phyloP scores from a whole-genome alignment of 768 basidiomycete species.

The Tubosaeta sp. region DNA sequence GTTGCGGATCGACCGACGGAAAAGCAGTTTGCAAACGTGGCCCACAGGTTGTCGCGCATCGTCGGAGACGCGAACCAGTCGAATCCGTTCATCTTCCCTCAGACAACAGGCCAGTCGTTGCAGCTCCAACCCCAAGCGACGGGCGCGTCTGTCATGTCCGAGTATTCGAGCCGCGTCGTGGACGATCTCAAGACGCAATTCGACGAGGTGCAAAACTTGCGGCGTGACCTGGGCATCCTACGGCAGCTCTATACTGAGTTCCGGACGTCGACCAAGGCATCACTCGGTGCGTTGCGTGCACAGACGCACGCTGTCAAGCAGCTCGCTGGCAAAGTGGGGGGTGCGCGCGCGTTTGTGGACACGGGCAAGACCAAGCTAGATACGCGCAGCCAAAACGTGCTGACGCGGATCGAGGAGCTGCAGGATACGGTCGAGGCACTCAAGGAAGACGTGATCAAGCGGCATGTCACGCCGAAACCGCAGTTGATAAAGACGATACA shows the following conservation, averaged over 20 bases:
- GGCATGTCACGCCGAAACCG: conserved; percentile 80
- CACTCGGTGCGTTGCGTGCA: conserved; percentile 67
- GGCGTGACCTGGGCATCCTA: conserved; percentile 90
- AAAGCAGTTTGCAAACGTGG: conserved; percentile 66
- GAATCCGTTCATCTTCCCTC: conserved; percentile 44
- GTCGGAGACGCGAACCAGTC: conserved; percentile 40
- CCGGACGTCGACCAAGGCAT: conserved; percentile 85
- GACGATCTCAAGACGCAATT: conserved; percentile 87
- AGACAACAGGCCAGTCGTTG: conserved; percentile 65
- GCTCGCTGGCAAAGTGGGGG: conserved; percentile 79
- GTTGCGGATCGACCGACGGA: conserved; percentile 66
- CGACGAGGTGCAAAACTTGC: conserved; percentile 90
- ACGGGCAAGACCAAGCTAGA: conserved; percentile 93
- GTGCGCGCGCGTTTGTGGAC: conserved; percentile 83
- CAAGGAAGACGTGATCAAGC: conserved; percentile 87
- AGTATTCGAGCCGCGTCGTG: conserved; percentile 71
- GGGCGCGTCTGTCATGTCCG: conserved; percentile 68
- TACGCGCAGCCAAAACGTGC: conserved; percentile 76
- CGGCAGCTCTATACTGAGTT: conserved; percentile 94
- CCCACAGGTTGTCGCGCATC: conserved; percentile 70
- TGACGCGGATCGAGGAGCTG: conserved; percentile 91
- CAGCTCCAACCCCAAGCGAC: conserved; percentile 61
- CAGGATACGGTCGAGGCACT: conserved; percentile 87
- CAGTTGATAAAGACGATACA: conserved; percentile 65
- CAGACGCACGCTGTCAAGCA: conserved; percentile 89